A percentile compares a stretch with the other conserved stretches of the same genome.
Evolutionary conservation across 495 filamentous ascomycete species (phyloP).

Genomic region (Chaetomium cochliodes): DNA sequence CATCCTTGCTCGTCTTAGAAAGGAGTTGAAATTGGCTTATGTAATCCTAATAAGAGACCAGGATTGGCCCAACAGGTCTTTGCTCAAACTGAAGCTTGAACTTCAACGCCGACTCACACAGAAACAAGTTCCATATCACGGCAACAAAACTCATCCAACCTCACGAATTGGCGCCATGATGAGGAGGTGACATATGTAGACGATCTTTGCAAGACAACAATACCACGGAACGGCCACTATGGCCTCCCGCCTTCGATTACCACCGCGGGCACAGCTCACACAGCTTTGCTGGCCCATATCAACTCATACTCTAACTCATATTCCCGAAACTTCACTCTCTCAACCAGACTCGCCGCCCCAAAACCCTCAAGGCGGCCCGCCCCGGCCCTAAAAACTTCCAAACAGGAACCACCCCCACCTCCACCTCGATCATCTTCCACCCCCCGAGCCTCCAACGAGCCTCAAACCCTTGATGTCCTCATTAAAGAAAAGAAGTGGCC

Average conservation of each 20-base stretch:
- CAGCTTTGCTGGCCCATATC: not conserved
- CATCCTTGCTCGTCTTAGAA: not conserved
- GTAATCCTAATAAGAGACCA: not conserved
- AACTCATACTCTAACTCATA: not conserved
- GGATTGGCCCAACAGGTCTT: slow-evolving; percentile 12
- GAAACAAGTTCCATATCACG: not conserved
- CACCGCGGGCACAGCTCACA: not conserved
- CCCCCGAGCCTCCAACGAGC: not conserved
- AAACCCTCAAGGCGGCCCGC: too few species aligned
- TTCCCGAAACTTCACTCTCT: slow-evolving; percentile 17
- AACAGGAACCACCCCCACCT: not conserved
- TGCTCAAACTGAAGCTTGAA: not conserved
- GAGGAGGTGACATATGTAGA: slow-evolving; percentile 7
- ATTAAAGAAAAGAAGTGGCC: slow-evolving; percentile 26
- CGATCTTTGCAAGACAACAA: not conserved
- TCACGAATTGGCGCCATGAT: not conserved
- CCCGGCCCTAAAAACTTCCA: too few species aligned
- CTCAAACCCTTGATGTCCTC: slow-evolving; percentile 25
- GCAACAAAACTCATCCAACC: not conserved
- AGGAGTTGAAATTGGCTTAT: slow-evolving; percentile 12
- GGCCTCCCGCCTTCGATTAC: slow-evolving; percentile 19
- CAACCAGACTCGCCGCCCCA: slow-evolving; percentile 11
- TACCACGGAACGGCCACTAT: slow-evolving; percentile 16
- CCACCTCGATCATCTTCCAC: not conserved
- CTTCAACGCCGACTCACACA: not conserved